Conservation (phyloP, 108 stramenopile species). For the Thalassiosira profunda region DNA sequence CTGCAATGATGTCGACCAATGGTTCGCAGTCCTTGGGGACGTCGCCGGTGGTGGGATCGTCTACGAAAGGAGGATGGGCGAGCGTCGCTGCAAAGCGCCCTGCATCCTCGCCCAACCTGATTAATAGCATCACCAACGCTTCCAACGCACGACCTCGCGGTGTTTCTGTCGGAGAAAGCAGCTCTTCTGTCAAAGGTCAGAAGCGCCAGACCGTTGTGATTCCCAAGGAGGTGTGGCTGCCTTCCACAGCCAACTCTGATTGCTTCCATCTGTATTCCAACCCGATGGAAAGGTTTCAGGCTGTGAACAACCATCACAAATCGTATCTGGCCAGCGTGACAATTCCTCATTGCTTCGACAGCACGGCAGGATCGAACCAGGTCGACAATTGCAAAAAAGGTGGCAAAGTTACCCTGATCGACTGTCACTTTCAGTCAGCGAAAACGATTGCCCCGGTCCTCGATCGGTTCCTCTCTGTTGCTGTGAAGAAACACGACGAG, state of each 20-base stretch:
- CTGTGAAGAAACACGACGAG: constrained; percentile 32
- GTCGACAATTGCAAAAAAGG: background rate
- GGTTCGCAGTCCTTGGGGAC: background rate
- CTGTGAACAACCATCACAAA: constrained; percentile 46
- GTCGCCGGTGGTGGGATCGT: background rate
- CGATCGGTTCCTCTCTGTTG: constrained; percentile 33
- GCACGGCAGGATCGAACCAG: background rate
- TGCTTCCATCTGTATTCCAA: constrained; percentile 42
- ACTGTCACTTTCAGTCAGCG: constrained; percentile 51
- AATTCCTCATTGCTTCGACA: constrained; percentile 39
- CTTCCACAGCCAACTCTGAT: constrained; percentile 40
- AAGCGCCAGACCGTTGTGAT: constrained; percentile 17
- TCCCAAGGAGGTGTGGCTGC: constrained; percentile 52
- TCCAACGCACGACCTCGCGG: too few species aligned
- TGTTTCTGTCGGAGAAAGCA: background rate
- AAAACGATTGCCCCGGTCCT: constrained; percentile 44
- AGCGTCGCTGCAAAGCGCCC: constrained; percentile 41
- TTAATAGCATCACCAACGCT: background rate
- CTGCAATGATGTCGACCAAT: constrained; percentile 9
- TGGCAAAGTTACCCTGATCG: constrained; percentile 43
- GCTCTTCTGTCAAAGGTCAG: constrained; percentile 1
- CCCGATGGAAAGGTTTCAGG: constrained; percentile 45
- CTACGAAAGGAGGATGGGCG: constrained; percentile 34
- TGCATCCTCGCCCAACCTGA: background rate
- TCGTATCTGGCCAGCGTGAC: constrained; percentile 30